Evolutionary conservation across 495 filamentous ascomycete genomes (phyloP).

Genomic region (Daldinia grandis): DNA sequence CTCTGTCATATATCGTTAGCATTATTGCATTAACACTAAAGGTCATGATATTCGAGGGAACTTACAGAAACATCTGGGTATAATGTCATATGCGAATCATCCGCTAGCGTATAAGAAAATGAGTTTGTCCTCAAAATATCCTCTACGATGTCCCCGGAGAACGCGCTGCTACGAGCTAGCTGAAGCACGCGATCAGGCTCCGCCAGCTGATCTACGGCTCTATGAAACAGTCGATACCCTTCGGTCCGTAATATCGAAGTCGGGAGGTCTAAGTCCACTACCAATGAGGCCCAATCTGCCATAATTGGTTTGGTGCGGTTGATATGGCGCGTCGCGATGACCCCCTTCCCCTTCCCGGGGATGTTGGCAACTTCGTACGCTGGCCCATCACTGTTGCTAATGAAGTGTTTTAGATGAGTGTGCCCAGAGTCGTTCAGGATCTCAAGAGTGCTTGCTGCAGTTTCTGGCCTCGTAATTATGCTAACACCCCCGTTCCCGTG

Average conservation of each 20-base stretch:
- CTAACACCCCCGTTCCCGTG: constrained; percentile 48
- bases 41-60: not conserved
- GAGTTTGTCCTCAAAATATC: constrained; percentile 54
- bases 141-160: constrained; percentile 49
- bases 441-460: constrained; percentile 39
- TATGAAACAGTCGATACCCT: constrained; percentile 47
- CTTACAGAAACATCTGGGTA: constrained; percentile 51
- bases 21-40: not conserved
- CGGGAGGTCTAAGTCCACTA: constrained; percentile 50
- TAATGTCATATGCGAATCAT: constrained; percentile 47
- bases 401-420: constrained; percentile 16
- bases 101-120: constrained; percentile 46
- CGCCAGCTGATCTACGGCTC: constrained; percentile 47
- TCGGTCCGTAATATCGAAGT: constrained; percentile 35
- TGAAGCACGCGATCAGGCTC: constrained; percentile 44
- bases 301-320: constrained; percentile 46
- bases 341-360: constrained; percentile 51
- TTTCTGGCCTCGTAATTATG: constrained; percentile 49
- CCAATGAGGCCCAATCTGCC: constrained; percentile 49
- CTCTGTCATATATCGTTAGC: constrained; percentile 35
- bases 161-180: constrained; percentile 45
- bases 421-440: constrained; percentile 43
- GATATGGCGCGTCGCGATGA: constrained; percentile 48
- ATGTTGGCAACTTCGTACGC: constrained; percentile 47
- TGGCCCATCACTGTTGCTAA: constrained; percentile 9